A percentile compares a stretch with the other conserved stretches of the same genome.
phyloP scores from a whole-genome alignment of 2,329 filamentous ascomycete species.

The Diaporthe longicolla region DNA sequence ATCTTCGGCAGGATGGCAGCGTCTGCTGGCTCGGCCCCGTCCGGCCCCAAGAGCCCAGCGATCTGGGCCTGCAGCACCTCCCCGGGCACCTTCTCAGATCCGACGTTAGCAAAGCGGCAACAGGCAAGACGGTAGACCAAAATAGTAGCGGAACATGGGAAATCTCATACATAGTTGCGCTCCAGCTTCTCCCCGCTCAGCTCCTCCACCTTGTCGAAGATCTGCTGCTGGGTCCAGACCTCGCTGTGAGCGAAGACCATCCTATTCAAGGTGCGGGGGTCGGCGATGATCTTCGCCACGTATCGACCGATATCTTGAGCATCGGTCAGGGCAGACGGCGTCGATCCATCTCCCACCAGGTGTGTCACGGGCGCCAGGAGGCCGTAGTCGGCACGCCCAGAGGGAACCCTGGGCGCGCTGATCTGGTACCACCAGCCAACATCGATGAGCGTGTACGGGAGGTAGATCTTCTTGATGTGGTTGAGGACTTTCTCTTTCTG shows the following conservation, averaged over 20 bases:
- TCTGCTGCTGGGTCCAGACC: slow-evolving; percentile 60
- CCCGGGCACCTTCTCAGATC: neutral
- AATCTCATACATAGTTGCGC: slow-evolving; percentile 52
- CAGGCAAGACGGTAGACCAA: neutral
- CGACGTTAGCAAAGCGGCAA: neutral
- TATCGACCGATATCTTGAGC: slow-evolving; percentile 67
- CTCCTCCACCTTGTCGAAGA: slow-evolving; percentile 61
- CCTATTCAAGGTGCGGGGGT: slow-evolving; percentile 67
- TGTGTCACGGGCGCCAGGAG: slow-evolving; percentile 52
- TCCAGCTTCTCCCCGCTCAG: slow-evolving; percentile 63
- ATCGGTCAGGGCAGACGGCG: slow-evolving; percentile 60
- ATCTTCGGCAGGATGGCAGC: neutral
- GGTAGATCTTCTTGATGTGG: slow-evolving; percentile 60
- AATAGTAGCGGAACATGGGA: neutral
- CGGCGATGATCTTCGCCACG: slow-evolving; percentile 64
- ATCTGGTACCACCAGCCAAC: slow-evolving; percentile 72
- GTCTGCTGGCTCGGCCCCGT: neutral
- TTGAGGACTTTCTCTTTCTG: slow-evolving; percentile 66
- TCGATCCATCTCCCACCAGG: slow-evolving; percentile 62
- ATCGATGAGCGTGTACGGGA: slow-evolving; percentile 71
- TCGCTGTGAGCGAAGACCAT: slow-evolving; percentile 65
- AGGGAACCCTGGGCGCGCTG: slow-evolving; percentile 49
- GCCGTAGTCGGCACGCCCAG: slow-evolving; percentile 58
- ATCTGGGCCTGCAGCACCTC: slow-evolving; percentile 17
- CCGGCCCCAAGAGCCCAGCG: slow-evolving; percentile 9